Evolutionary conservation across 345 rosid species (phyloP).

Genomic region (Passiflora organensis): DNA sequence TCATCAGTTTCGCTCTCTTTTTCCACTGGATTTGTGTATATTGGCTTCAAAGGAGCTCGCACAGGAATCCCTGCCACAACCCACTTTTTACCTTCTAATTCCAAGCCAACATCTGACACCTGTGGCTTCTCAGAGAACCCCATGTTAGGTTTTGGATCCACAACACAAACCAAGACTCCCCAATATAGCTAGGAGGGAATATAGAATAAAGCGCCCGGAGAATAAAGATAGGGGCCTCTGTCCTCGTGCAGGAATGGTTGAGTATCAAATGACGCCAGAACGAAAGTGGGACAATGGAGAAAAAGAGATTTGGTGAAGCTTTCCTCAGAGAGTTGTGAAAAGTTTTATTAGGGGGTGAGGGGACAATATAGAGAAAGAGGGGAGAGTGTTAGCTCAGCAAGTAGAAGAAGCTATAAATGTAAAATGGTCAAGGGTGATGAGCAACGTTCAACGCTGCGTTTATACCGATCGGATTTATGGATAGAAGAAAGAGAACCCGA

Average conservation of each 20-base stretch:
- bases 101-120: conserved; percentile 44
- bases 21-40: conserved; percentile 28
- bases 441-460: conserved; percentile 24
- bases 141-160: conserved; percentile 36
- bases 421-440: too few relatives aligned
- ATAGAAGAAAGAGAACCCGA: conserved; percentile 52
- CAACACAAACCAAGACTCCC: neutral
- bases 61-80: conserved; percentile 50
- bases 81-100: conserved; percentile 46
- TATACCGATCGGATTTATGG: conserved; percentile 1
- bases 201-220: conserved; percentile 32
- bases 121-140: conserved; percentile 51
- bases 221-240: neutral
- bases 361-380: neutral
- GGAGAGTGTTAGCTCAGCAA: neutral
- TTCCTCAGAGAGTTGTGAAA: too few relatives aligned
- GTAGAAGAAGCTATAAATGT: conserved; percentile 19
- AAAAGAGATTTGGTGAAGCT: neutral
- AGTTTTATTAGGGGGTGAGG: conserved; percentile 5
- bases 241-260: conserved; percentile 12
- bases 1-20: conserved; percentile 20
- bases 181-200: conserved; percentile 12
- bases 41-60: conserved; percentile 55
- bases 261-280: conserved; percentile 37
- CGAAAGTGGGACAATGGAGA: conserved; percentile 27